These are phyloP conservation scores for Colletotrichum costaricense DNA, from an alignment of 2,329 filamentous ascomycete genomes.

Conservation along the genomic window DNA sequence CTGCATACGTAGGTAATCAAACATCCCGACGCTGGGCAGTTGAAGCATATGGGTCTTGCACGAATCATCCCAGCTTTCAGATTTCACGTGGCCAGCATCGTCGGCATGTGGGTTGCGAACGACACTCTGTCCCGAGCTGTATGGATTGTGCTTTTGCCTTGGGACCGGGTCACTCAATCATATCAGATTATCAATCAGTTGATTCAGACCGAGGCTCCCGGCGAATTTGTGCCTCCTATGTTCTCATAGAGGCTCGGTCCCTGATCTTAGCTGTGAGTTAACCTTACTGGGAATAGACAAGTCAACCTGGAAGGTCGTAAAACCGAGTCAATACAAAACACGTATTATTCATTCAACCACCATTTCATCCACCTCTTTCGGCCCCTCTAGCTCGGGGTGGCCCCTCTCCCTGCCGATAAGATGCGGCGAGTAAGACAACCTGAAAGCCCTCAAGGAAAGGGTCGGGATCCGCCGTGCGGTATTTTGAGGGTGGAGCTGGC, in stretches of 20 bases:
- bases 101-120: background rate
- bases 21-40: too few relatives aligned
- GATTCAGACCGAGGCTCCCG: background rate
- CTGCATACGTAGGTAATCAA: background rate
- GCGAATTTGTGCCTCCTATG: background rate
- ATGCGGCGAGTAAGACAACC: background rate
- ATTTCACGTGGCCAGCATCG: background rate
- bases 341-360: background rate
- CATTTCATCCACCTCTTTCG: too few relatives aligned
- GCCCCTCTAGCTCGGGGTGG: background rate
- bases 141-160: background rate
- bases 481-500: conserved; percentile 9
- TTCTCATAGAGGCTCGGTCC: background rate
- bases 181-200: background rate
- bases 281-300: background rate
- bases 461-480: background rate
- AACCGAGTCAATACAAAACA: background rate
- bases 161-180: background rate
- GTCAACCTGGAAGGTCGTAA: background rate
- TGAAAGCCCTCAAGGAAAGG: background rate
- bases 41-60: background rate
- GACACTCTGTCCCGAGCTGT: background rate
- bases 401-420: background rate
- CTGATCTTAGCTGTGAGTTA: background rate
- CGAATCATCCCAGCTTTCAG: background rate